Evolutionary conservation across 2,329 filamentous ascomycete species (phyloP).

Genomic region (Colletotrichum truncatum): DNA sequence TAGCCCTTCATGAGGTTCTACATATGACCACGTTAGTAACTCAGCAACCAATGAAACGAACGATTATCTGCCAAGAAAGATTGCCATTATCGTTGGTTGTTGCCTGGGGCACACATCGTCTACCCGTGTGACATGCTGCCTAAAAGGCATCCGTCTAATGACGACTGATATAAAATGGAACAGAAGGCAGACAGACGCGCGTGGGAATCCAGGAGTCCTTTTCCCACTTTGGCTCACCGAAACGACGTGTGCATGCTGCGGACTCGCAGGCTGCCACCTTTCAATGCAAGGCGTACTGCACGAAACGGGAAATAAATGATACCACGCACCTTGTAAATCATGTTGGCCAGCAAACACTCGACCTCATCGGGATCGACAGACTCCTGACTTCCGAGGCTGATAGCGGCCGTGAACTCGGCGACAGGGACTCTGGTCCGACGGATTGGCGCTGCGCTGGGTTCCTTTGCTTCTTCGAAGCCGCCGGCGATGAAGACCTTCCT

Average conservation of each 20-base stretch:
- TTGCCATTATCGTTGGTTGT: background rate
- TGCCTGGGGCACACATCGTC: background rate
- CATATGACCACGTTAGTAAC: conserved; percentile 41
- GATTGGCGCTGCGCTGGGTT: conserved; percentile 68
- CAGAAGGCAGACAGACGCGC: background rate
- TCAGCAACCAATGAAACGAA: conserved; percentile 33
- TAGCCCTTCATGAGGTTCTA: conserved; percentile 98
- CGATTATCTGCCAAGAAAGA: background rate
- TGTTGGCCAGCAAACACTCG: conserved; percentile 92
- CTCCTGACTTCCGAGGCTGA: conserved; percentile 76
- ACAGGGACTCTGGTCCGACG: conserved; percentile 83
- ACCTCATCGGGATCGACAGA: conserved; percentile 88
- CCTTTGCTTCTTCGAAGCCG: conserved; percentile 82
- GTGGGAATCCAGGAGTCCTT: background rate
- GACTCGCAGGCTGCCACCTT: conserved; percentile 1
- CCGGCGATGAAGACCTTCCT: conserved; percentile 89
- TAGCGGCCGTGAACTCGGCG: conserved; percentile 84
- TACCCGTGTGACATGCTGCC: conserved; percentile 5
- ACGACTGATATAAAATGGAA: background rate
- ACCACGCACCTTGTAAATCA: conserved; percentile 91
- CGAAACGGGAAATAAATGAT: conserved; percentile 12
- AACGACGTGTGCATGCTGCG: background rate
- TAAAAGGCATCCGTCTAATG: background rate
- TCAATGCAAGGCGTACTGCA: background rate
- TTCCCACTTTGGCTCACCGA: background rate